phyloP scores from a whole-genome alignment of 257 asterid species.

The Capsicum pubescens region DNA sequence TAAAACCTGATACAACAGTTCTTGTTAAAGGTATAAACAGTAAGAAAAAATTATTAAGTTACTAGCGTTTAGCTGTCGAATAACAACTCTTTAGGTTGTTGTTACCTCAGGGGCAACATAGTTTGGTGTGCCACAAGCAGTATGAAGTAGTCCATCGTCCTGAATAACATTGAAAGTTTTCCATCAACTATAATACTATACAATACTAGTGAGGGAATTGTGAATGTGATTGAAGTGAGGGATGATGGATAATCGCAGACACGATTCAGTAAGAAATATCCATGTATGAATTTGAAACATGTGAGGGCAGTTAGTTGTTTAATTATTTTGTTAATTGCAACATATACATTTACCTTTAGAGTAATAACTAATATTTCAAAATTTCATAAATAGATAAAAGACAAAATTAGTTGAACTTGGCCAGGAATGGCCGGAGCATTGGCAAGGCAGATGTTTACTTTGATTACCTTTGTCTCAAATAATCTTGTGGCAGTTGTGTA shows the following conservation, averaged over 20 bases:
- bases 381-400: no score
- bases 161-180: constrained; percentile 29
- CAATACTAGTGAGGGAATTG: constrained; percentile 31
- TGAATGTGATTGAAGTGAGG: constrained; percentile 15
- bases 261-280: background rate
- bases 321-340: no score
- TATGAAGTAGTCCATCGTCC: constrained; percentile 86
- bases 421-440: no score
- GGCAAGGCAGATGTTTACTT: background rate
- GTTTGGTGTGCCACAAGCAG: constrained; percentile 89
- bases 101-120: constrained; percentile 90
- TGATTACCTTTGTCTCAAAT: background rate
- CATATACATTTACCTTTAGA: no score
- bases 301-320: background rate
- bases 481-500: background rate
- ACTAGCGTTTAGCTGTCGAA: background rate
- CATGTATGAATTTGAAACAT: background rate
- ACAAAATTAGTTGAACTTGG: no score
- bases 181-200: background rate
- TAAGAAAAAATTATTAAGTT: constrained; percentile 15
- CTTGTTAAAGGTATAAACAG: constrained; percentile 36
- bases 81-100: constrained; percentile 9
- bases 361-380: no score
- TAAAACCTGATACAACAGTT: constrained; percentile 55
- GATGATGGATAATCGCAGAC: background rate